Conservation (phyloP, 2,329 filamentous ascomycete genomes). For the Nigrospora oryzae region DNA sequence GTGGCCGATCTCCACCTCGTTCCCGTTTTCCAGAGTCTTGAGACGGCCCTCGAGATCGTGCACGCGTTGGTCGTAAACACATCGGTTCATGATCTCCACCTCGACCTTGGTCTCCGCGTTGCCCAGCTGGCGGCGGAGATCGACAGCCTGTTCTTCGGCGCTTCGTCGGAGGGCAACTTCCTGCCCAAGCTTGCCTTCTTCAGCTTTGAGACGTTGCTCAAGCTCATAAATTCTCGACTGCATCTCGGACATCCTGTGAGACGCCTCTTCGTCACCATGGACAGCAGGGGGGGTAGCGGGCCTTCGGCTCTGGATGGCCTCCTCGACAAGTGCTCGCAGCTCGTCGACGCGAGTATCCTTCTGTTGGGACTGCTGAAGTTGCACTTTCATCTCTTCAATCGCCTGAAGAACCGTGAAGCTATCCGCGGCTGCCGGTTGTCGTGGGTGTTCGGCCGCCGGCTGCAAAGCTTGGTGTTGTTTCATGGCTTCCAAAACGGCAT, state of each 20-base stretch:
- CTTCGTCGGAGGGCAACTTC: constrained; percentile 39
- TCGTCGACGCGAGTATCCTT: constrained; percentile 40
- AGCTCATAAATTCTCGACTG: constrained; percentile 43
- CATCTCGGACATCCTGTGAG: constrained; percentile 47
- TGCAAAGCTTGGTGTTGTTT: constrained; percentile 39
- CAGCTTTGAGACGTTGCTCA: constrained; percentile 16
- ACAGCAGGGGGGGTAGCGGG: constrained; percentile 36
- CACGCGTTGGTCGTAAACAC: constrained; percentile 51
- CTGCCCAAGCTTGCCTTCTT: constrained; percentile 36
- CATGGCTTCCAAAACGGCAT: constrained; percentile 66
- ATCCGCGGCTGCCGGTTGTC: constrained; percentile 20
- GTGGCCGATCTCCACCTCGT: constrained; percentile 53
- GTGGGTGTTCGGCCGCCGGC: constrained; percentile 14
- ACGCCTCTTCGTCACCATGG: constrained; percentile 40
- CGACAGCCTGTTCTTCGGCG: constrained; percentile 44
- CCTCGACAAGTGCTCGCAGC: constrained; percentile 54
- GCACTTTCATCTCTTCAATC: constrained; percentile 53
- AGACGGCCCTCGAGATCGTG: constrained; percentile 63
- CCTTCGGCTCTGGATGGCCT: constrained; percentile 51
- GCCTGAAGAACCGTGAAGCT: constrained; percentile 55
- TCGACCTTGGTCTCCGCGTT: constrained; percentile 50
- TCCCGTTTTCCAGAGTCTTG: constrained; percentile 51
- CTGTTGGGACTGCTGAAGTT: constrained; percentile 35
- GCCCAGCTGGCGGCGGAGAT: constrained; percentile 46
- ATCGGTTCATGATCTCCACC: constrained; percentile 53